These are phyloP conservation scores for Glycine latifolia DNA, from an alignment of 306 rosid species.

Conservation along the genomic window DNA sequence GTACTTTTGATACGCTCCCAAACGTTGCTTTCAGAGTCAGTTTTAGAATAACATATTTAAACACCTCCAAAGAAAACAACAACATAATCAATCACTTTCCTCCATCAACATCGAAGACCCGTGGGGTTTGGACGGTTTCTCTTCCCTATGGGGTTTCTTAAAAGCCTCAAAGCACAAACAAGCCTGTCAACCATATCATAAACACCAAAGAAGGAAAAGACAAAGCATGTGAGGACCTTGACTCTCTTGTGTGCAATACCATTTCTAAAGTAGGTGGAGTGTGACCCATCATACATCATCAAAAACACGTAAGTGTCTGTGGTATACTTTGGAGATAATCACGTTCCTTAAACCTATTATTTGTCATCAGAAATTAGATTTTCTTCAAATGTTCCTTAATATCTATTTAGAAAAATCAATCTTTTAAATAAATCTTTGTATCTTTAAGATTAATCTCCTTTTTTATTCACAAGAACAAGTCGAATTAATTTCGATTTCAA, in stretches of 20 bases:
- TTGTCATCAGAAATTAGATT: too few species aligned
- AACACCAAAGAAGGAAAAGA: conserved; percentile 52
- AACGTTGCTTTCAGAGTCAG: conserved; percentile 63
- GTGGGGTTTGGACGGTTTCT: conserved; percentile 60
- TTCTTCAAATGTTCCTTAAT: too few species aligned
- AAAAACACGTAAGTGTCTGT: neutral
- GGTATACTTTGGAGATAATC: too few species aligned
- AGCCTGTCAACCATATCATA: conserved; percentile 44
- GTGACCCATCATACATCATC: conserved; percentile 39
- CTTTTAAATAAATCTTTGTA: too few species aligned
- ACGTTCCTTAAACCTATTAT: too few species aligned
- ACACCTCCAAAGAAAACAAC: conserved; percentile 47
- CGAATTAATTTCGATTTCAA: too few species aligned
- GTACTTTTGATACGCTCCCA: conserved; percentile 46
- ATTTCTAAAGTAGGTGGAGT: conserved; percentile 40
- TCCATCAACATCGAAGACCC: conserved; percentile 64
- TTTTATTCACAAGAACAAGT: too few species aligned
- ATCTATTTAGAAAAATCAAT: too few species aligned
- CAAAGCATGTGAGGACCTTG: conserved; percentile 63
- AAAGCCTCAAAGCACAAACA: conserved; percentile 49
- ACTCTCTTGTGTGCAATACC: conserved; percentile 42
- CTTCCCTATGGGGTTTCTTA: conserved; percentile 51
- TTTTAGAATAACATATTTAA: conserved; percentile 38
- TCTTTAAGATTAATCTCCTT: too few species aligned
- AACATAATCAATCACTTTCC: conserved; percentile 63